A percentile compares a stretch with the other conserved stretches of the same genome.
These are phyloP conservation scores for Magnolia officinalis DNA, from an alignment of 164 flowering plant species.

Conservation along the genomic window DNA sequence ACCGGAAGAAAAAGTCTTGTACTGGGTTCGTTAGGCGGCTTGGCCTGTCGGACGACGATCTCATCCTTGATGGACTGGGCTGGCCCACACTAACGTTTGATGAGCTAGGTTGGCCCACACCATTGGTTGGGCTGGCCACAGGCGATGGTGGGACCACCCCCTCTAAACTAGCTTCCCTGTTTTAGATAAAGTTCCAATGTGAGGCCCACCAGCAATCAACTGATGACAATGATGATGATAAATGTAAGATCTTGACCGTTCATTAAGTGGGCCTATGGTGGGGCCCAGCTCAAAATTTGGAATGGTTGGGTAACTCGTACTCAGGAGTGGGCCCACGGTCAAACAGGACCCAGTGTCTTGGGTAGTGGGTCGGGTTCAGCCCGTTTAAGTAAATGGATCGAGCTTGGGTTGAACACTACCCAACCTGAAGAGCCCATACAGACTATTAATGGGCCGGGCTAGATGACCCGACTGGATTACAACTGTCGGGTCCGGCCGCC, in stretches of 20 bases:
- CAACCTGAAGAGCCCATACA: too few species aligned
- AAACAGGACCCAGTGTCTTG: neutral
- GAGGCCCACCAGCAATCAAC: neutral
- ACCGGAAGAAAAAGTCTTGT: slow-evolving; percentile 21
- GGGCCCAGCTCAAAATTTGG: too few species aligned
- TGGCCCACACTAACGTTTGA: slow-evolving; percentile 9
- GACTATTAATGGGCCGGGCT: too few species aligned
- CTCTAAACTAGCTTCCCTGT: slow-evolving; percentile 37
- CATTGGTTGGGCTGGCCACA: slow-evolving; percentile 23
- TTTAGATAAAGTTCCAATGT: neutral
- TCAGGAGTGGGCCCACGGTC: too few species aligned
- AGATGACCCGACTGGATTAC: too few species aligned
- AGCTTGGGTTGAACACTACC: too few species aligned
- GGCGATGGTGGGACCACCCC: slow-evolving; percentile 21
- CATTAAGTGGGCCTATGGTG: neutral
- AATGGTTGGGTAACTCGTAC: too few species aligned
- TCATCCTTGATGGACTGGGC: neutral
- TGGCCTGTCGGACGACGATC: neutral
- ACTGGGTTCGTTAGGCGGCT: slow-evolving; percentile 20
- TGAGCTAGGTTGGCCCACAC: slow-evolving; percentile 6
- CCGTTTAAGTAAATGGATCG: too few species aligned
- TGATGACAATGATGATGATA: too few species aligned
- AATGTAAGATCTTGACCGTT: neutral
- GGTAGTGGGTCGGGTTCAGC: too few species aligned
- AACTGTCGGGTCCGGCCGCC: too few species aligned